Base-by-base conservation (phyloP, 192 early-diverging fungal genomes). In the Geosiphon pyriformis region DNA sequence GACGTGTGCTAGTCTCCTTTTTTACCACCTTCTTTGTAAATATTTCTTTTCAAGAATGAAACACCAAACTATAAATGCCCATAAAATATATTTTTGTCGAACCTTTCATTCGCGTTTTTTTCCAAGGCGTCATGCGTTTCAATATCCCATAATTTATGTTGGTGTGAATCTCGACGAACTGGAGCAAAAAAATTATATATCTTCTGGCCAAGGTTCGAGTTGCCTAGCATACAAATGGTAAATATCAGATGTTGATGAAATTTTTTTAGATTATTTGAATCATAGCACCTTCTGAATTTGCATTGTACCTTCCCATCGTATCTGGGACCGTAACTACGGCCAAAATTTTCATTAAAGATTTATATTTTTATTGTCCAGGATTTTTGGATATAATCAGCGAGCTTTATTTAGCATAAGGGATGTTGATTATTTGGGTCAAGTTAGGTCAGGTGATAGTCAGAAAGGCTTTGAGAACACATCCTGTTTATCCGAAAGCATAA, bases 81-180 rank as follows among this genome's bases (percentile, higher is more conserved):
- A 54, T 37, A 62, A 55, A 58, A 50, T 47, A 26, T 70, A 56
- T 58, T 54, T 57, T 59, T 65, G 50, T 25, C n/a, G 42, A 49
- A 85, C 83, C 7, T 51, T 25, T 30, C 83, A 85, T 64, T 47
- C 65, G 4, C 75, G 83, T 15, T 69, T 76, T 60, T n/a, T 50
- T 32, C 82, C 82, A 8, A 66, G 68, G 6, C 32, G 51, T 0
- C 82, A 85, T 67, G 25, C 68, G 6, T 85, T 85, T 67, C n/a
- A 52, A 27, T 85, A 85, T 55, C 76, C 80, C 2, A 46, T 85
- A 15, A 67, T 85, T 33, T 83, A 83, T 70, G 66, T 84, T 34
- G 59, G 56, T 34, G 70, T 74, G 22, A 53, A 70, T 48, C 46
- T 71, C 15, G 71, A 66, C 20, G 8, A 61, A 27, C 18, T 74